phyloP scores from a whole-genome alignment of 2,329 filamentous ascomycete species.

The Ophiostoma angusticollis region DNA sequence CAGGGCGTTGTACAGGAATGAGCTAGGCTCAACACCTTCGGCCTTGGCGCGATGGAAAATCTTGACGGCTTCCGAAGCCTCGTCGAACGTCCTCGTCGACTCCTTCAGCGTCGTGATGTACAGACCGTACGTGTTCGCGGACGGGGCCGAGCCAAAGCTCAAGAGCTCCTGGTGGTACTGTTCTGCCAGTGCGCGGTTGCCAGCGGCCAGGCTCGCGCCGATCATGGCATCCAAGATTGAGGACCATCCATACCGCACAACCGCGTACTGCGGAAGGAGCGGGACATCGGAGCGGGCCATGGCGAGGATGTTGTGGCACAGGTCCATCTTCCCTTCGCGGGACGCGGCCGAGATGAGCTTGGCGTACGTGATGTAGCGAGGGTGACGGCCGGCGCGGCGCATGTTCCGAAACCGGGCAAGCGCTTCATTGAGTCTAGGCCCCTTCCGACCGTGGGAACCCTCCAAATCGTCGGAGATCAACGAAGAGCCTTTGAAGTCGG shows the following conservation, averaged over 20 bases:
- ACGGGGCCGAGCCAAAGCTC: constrained; percentile 80
- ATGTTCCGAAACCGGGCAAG: constrained; percentile 81
- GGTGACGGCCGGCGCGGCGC: constrained; percentile 79
- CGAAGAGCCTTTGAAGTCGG: constrained; percentile 86
- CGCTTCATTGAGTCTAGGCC: constrained; percentile 65
- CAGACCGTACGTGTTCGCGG: constrained; percentile 92
- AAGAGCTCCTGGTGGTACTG: constrained; percentile 86
- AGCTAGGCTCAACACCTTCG: constrained; percentile 90
- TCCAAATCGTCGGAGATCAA: constrained; percentile 84
- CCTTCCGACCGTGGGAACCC: constrained; percentile 59
- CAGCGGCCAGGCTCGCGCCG: constrained; percentile 73
- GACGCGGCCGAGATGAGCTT: constrained; percentile 88
- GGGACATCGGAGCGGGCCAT: constrained; percentile 88
- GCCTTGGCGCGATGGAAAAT: constrained; percentile 91
- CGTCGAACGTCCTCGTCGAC: constrained; percentile 93
- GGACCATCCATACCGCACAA: constrained; percentile 90
- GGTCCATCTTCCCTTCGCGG: constrained; percentile 66
- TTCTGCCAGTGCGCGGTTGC: constrained; percentile 67
- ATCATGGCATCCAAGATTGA: constrained; percentile 96
- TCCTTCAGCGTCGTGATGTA: constrained; percentile 99
- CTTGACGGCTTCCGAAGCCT: constrained; percentile 91
- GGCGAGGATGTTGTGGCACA: constrained; percentile 74
- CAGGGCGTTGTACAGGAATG: constrained; percentile 94
- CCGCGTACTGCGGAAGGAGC: constrained; percentile 66
- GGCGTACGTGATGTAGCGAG: constrained; percentile 90